Base-by-base conservation (phyloP, 2,329 filamentous ascomycete genomes). In the Orbilia ellipsospora region DNA sequence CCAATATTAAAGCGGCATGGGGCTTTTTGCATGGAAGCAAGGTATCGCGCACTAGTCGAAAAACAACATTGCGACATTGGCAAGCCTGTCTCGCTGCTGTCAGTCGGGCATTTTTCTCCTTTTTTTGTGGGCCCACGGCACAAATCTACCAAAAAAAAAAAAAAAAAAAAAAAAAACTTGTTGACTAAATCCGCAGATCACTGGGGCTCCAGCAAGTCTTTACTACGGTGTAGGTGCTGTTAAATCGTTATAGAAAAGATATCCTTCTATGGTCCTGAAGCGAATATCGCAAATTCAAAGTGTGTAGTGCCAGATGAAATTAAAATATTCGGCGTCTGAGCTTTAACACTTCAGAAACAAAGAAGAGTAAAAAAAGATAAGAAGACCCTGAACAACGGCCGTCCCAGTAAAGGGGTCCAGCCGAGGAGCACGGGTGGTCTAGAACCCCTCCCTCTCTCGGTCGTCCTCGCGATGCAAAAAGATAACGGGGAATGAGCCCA, bases 371-470 rank as follows among this genome's bases (percentile, higher is more conserved):
- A 23, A 23, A 23, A 23, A 23, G 23, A 23, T 23, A 23, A 2
- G 23, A 23, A 23, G 23, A 4, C 23, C 23, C 23, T 23, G 23
- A 36, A 59, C 36, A 44, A 44, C 55, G 28, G 28, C 16, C 4
- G 42, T 28, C 56, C 40, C 20, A 31, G 23, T 40, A 60, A 50
- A 60, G 18, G 20, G 40, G 36, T 48, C 16, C 56, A 40, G 40
- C 36, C 15, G n/a, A 23, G 23, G 23, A 23, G 23, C 23, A 23
- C 23, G 23, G 23, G 42, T 31, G 56, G n/a, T 60, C 56, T 60
- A 48, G 56, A 23, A 23, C 2, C 23, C 23, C 23, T 23, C 23
- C 23, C 23, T 23, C 23, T 23, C 23, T 23, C 23, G 23, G 23
- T 4, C 54, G 6, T 36, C 28, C 28, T 54, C n/a, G 51, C 51